These are phyloP conservation scores for Leishmania braziliensis DNA, from an alignment of 208 protist species.

Conservation along the genomic window DNA sequence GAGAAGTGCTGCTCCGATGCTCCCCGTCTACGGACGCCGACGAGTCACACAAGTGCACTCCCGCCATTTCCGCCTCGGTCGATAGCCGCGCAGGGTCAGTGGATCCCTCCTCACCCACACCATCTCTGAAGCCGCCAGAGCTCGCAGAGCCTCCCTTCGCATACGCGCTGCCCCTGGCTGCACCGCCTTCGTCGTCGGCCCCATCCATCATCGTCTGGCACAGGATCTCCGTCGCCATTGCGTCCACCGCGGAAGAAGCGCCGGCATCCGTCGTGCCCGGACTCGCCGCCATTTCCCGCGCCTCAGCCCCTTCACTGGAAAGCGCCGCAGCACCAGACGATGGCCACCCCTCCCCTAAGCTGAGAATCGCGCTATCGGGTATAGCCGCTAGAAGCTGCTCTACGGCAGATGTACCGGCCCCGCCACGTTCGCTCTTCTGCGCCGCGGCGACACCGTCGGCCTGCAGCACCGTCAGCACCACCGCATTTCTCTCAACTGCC, in stretches of 20 bases:
- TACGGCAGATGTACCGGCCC: background rate
- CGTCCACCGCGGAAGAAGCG: conserved; percentile 1
- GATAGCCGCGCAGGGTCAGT: background rate
- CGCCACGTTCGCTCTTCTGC: background rate
- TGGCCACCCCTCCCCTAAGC: background rate
- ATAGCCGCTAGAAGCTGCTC: conserved; percentile 15
- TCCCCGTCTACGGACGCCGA: background rate
- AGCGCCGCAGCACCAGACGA: background rate
- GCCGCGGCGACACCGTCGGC: background rate
- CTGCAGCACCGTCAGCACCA: conserved; percentile 61
- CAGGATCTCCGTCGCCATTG: conserved; percentile 19
- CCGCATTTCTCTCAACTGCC: conserved; percentile 76
- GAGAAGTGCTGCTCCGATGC: background rate
- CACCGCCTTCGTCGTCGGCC: background rate
- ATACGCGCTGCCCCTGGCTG: background rate
- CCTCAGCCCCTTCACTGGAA: background rate
- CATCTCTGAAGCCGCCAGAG: background rate
- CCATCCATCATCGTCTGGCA: conserved; percentile 20
- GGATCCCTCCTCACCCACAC: background rate
- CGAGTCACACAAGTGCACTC: background rate
- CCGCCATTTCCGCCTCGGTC: background rate
- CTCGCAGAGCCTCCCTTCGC: background rate
- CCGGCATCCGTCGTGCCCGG: background rate
- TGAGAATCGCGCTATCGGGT: background rate
- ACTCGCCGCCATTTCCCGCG: too few species aligned